Percentiles rank a stretch among this genome's conserved stretches.
These are phyloP conservation scores for Candida sphagnicola DNA, from an alignment of 805 yeast genomes.

Conservation along the genomic window DNA sequence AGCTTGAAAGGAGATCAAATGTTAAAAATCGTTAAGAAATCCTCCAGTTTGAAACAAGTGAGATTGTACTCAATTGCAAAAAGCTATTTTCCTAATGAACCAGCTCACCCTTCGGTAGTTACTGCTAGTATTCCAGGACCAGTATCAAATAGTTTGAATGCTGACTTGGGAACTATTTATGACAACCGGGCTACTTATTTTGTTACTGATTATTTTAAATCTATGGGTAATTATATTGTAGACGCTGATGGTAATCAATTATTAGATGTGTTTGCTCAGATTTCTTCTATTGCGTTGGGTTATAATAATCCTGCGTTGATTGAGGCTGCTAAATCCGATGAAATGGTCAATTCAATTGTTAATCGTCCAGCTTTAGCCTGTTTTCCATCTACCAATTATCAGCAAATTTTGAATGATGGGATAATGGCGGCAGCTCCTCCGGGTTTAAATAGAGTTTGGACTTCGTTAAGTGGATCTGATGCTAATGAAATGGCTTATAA, in stretches of 20 bases:
- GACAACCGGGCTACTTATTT: constrained; percentile 41
- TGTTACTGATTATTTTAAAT: constrained; percentile 35
- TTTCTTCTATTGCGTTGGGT: constrained; percentile 41
- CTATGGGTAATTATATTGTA: constrained; percentile 38
- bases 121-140: constrained; percentile 39
- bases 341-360: constrained; percentile 38
- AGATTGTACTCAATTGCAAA: constrained; percentile 6
- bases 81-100: constrained; percentile 35
- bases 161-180: constrained; percentile 33
- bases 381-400: constrained; percentile 49
- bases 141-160: constrained; percentile 22
- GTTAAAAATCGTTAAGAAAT: not conserved
- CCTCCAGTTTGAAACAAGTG: not conserved
- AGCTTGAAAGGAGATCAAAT: not conserved
- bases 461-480: constrained; percentile 64
- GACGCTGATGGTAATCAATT: constrained; percentile 40
- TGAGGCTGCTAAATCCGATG: constrained; percentile 35
- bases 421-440: constrained; percentile 62
- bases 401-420: constrained; percentile 44
- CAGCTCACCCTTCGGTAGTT: constrained; percentile 25
- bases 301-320: constrained; percentile 40
- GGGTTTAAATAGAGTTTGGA: constrained; percentile 58
- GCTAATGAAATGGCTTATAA: constrained; percentile 70
- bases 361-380: constrained; percentile 45
- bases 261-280: constrained; percentile 41